A percentile compares a stretch with the other conserved stretches of the same genome.
Evolutionary conservation across 805 yeast species (phyloP).

Genomic region (Starmerella stigmatis): DNA sequence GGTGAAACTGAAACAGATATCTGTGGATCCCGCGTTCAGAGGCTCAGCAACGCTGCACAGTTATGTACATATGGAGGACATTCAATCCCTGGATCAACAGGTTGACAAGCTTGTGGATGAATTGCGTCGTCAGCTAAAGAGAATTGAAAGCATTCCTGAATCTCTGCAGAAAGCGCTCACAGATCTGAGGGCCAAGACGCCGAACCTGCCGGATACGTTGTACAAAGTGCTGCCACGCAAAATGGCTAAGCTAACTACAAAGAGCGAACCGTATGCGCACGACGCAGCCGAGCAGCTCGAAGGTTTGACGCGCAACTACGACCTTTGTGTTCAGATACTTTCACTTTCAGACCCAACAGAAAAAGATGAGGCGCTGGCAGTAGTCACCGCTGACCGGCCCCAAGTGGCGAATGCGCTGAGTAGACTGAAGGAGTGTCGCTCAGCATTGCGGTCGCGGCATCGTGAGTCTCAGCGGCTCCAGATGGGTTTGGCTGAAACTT

Average conservation of each 20-base stretch:
- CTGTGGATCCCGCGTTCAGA: slow-evolving; percentile 16
- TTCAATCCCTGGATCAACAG: slow-evolving; percentile 13
- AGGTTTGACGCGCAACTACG: slow-evolving; percentile 71
- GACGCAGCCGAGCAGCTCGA: slow-evolving; percentile 62
- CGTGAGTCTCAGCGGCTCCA: slow-evolving; percentile 16
- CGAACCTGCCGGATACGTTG: slow-evolving; percentile 21
- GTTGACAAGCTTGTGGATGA: slow-evolving; percentile 10
- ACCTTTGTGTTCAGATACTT: slow-evolving; percentile 53
- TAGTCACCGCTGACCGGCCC: slow-evolving; percentile 34
- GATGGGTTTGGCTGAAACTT: slow-evolving; percentile 24
- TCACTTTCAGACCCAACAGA: slow-evolving; percentile 33
- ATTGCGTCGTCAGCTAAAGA: slow-evolving; percentile 9
- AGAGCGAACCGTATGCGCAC: slow-evolving; percentile 38
- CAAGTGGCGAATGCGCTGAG: slow-evolving; percentile 29
- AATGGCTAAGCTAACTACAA: slow-evolving; percentile 18
- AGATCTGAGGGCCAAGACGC: slow-evolving; percentile 16
- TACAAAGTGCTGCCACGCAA: slow-evolving; percentile 30
- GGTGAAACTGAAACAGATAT: slow-evolving; percentile 15
- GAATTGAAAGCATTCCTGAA: slow-evolving; percentile 16
- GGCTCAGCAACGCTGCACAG: slow-evolving; percentile 15
- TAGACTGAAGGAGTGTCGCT: slow-evolving; percentile 21
- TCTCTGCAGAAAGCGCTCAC: slow-evolving; percentile 17
- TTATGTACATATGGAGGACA: slow-evolving; percentile 23
- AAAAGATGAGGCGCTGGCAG: slow-evolving; percentile 46
- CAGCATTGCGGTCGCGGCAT: slow-evolving; percentile 10